These are phyloP conservation scores for Pholiota microspora DNA, from an alignment of 768 basidiomycete species.

Conservation along the genomic window DNA sequence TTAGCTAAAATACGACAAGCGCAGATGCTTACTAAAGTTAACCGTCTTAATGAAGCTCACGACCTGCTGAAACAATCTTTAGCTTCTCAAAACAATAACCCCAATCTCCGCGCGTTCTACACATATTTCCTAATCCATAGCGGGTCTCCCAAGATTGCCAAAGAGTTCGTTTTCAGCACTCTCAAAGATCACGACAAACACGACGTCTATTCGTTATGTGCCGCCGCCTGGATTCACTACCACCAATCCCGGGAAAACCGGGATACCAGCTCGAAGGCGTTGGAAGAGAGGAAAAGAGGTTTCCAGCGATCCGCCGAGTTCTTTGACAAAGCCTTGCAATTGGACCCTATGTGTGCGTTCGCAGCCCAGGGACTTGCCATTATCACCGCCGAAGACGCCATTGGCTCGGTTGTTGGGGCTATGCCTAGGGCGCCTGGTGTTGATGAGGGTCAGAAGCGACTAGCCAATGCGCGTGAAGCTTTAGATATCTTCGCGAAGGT, in stretches of 20 bases:
- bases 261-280: conserved; percentile 52
- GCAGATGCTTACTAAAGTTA: conserved; percentile 67
- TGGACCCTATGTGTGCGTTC: conserved; percentile 85
- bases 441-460: conserved; percentile 66
- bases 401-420: conserved; percentile 64
- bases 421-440: conserved; percentile 39
- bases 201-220: conserved; percentile 90
- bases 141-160: conserved; percentile 66
- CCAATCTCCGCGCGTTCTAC: conserved; percentile 91
- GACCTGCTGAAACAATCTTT: conserved; percentile 88
- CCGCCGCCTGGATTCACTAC: conserved; percentile 85
- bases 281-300: conserved; percentile 71
- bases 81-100: conserved; percentile 69
- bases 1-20: conserved; percentile 93
- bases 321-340: conserved; percentile 84
- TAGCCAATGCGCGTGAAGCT: conserved; percentile 82
- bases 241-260: conserved; percentile 82
- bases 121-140: conserved; percentile 89
- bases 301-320: conserved; percentile 87
- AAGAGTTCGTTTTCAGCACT: conserved; percentile 87
- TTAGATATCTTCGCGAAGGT: conserved; percentile 89
- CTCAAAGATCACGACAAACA: conserved; percentile 84
- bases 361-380: conserved; percentile 97
- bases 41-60: conserved; percentile 79
- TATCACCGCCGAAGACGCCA: conserved; percentile 86